Percentiles rank a stretch among this genome's conserved stretches.
These are phyloP conservation scores for Dryas octopetala DNA, from an alignment of 306 rosid genomes.

Conservation along the genomic window DNA sequence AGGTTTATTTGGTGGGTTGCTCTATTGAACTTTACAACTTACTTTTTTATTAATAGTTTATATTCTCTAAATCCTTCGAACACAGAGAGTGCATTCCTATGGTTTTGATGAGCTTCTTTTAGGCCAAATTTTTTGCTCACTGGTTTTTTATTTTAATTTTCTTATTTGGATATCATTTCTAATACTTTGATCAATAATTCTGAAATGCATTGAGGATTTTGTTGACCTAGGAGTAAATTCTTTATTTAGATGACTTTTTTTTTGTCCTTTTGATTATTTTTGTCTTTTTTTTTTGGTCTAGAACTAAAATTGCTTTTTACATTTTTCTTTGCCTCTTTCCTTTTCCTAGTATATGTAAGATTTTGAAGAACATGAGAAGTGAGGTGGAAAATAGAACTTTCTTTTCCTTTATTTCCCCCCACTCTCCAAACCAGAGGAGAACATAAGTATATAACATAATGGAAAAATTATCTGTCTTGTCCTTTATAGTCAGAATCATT, in stretches of 20 bases:
- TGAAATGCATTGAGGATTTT: background rate
- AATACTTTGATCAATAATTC: background rate
- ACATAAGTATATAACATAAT: conserved; percentile 5
- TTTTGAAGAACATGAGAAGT: background rate
- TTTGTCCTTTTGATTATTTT: background rate
- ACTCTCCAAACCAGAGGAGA: background rate
- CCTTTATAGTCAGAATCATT: conserved; percentile 32
- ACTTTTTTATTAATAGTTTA: background rate
- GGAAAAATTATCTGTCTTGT: conserved; percentile 28
- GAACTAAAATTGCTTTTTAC: background rate
- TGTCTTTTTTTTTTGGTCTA: background rate
- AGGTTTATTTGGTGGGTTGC: conserved; percentile 1
- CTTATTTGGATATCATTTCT: background rate
- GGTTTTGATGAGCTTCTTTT: background rate
- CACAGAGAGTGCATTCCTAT: background rate
- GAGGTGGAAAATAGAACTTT: background rate
- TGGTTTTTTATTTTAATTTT: background rate
- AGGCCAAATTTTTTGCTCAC: background rate
- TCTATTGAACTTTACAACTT: conserved; percentile 9
- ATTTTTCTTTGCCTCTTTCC: background rate
- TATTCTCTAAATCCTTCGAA: background rate
- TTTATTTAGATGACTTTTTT: background rate
- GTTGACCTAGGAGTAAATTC: conserved; percentile 12
- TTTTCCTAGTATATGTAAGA: background rate
- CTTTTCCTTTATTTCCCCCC: background rate